Conservation (phyloP, 345 rosid species). For the Rhizophora apiculata region DNA sequence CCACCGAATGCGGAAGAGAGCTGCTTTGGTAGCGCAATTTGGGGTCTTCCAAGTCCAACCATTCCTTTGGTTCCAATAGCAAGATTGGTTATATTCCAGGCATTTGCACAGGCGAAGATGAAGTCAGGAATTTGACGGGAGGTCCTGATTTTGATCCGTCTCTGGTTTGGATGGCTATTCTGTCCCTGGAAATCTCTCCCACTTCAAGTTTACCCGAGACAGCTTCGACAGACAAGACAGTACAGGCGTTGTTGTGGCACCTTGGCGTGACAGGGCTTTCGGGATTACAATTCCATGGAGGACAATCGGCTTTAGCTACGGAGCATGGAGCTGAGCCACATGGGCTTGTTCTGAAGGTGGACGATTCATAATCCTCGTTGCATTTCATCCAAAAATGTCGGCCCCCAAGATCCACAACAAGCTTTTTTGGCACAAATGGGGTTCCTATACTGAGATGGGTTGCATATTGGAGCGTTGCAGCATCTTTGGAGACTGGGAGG, state of each 20-base stretch:
- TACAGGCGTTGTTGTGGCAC: constrained; percentile 18
- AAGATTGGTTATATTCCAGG: neutral
- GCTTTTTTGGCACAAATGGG: constrained; percentile 6
- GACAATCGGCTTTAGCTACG: constrained; percentile 7
- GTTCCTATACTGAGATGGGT: constrained; percentile 21
- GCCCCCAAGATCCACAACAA: constrained; percentile 18
- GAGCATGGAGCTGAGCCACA: constrained; percentile 24
- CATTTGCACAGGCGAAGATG: constrained; percentile 17
- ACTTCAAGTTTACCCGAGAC: neutral
- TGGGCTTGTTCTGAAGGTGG: constrained; percentile 6
- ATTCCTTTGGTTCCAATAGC: constrained; percentile 11
- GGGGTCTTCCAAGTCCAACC: constrained; percentile 6
- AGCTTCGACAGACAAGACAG: neutral
- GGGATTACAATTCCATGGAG: neutral
- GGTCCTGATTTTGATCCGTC: constrained; percentile 5
- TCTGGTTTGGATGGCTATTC: constrained; percentile 11
- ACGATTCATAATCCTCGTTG: constrained; percentile 2
- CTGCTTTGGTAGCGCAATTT: constrained; percentile 8
- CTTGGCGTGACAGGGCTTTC: neutral
- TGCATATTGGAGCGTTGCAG: constrained; percentile 24
- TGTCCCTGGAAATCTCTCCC: constrained; percentile 9
- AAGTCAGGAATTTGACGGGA: constrained; percentile 10
- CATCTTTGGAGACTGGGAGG: constrained; percentile 24
- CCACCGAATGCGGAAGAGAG: constrained; percentile 19
- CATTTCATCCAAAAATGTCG: constrained; percentile 16